Evolutionary conservation across 78 protist genomes (phyloP).

Genomic region (Tieghemostelium lacteum): DNA sequence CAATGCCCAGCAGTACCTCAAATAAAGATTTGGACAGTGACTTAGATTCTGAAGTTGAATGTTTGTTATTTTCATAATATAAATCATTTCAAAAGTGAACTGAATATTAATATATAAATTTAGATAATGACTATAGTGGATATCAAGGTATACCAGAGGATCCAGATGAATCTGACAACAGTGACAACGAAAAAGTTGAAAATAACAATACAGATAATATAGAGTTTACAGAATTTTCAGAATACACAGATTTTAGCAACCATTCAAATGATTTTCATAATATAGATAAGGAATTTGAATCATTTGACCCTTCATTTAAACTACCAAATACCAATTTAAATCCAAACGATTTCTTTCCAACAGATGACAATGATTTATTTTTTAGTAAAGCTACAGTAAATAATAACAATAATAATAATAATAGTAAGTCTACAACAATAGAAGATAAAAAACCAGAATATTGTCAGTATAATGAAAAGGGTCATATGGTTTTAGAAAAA

Average conservation of each 20-base stretch:
- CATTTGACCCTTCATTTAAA: neutral
- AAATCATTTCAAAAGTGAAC: no score
- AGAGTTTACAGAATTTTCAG: neutral
- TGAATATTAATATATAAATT: no score
- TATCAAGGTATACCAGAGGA: constrained; percentile 61
- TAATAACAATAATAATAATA: constrained; percentile 2
- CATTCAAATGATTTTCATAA: constrained; percentile 56
- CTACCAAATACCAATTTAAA: constrained; percentile 1
- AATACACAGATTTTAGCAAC: constrained; percentile 38
- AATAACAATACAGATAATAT: neutral
- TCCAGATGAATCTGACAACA: neutral
- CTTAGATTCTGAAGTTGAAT: no score
- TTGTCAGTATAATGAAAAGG: constrained; percentile 60
- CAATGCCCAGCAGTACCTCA: no score
- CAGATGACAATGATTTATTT: constrained; percentile 26
- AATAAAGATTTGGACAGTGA: no score
- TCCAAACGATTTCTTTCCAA: constrained; percentile 24
- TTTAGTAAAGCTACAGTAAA: neutral
- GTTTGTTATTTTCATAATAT: no score
- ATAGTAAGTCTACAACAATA: neutral
- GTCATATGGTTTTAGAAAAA: constrained; percentile 52
- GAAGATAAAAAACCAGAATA: constrained; percentile 5
- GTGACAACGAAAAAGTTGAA: neutral
- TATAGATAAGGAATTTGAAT: constrained; percentile 2
- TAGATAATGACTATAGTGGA: constrained; percentile 26